These are phyloP conservation scores for Thuidium tamariscinum DNA, from an alignment of 225 moss, liverwort and hornwort genomes.

Conservation along the genomic window DNA sequence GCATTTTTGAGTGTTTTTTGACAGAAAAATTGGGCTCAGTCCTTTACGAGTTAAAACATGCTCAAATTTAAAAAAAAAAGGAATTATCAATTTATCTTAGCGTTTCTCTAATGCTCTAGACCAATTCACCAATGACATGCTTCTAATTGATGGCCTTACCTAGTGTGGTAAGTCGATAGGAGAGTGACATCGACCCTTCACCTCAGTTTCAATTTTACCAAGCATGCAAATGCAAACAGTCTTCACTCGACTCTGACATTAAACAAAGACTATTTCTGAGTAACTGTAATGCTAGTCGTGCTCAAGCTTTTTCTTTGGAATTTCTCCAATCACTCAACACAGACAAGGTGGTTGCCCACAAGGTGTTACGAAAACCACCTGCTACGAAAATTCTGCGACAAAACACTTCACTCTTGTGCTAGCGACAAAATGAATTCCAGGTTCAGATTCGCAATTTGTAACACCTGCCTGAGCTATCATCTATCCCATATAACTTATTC, in stretches of 20 bases:
- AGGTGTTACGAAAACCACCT: not conserved
- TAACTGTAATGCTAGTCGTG: not conserved
- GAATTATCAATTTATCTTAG: not conserved
- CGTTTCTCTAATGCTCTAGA: not conserved
- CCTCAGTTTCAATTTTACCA: not conserved
- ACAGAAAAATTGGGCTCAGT: too few species aligned
- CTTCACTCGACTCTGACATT: not conserved
- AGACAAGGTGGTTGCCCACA: not conserved
- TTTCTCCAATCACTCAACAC: not conserved
- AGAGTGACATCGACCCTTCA: not conserved
- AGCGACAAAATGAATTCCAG: not conserved
- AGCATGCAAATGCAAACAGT: not conserved
- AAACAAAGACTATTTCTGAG: not conserved
- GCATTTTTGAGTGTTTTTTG: too few species aligned
- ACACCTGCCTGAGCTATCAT: not conserved
- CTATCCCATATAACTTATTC: not conserved
- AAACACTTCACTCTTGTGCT: not conserved
- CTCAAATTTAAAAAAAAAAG: not conserved
- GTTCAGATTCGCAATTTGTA: not conserved
- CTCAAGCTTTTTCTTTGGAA: not conserved
- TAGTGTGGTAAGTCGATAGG: too few species aligned
- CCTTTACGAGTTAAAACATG: not conserved
- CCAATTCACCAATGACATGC: not conserved
- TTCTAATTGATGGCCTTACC: not conserved
- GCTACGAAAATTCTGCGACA: not conserved